phyloP scores from a whole-genome alignment of 306 rosid species.

The Ochetophila trinervis region DNA sequence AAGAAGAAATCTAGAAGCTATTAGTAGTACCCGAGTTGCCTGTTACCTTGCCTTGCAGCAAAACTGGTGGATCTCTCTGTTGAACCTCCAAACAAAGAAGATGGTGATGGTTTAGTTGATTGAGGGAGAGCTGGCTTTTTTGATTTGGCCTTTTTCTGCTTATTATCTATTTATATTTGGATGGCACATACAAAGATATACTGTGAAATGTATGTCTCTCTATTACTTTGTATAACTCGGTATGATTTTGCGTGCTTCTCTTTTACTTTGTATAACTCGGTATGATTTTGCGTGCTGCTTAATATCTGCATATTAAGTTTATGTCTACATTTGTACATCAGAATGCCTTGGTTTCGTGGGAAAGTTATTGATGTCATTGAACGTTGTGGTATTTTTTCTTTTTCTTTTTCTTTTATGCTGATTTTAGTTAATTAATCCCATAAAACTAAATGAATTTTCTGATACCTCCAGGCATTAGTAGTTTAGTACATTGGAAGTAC shows the following conservation, averaged over 20 bases:
- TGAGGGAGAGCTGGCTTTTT: constrained; percentile 45
- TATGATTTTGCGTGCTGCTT: background rate
- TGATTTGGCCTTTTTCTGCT: constrained; percentile 45
- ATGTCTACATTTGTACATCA: background rate
- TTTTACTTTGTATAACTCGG: background rate
- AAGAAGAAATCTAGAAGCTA: constrained; percentile 51
- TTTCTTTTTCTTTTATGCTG: too few relatives aligned
- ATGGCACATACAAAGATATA: constrained; percentile 28
- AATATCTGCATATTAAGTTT: background rate
- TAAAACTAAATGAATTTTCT: too few relatives aligned
- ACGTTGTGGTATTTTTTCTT: too few relatives aligned
- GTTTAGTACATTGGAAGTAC: too few relatives aligned
- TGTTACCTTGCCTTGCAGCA: constrained; percentile 39
- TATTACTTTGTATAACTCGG: background rate
- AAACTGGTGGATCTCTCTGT: constrained; percentile 35
- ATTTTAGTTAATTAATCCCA: too few relatives aligned
- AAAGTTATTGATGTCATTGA: too few relatives aligned
- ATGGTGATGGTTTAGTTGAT: constrained; percentile 39
- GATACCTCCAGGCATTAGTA: too few relatives aligned
- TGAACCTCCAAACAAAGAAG: constrained; percentile 31
- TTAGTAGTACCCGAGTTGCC: constrained; percentile 36
- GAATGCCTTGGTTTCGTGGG: background rate
- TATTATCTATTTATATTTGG: constrained; percentile 41
- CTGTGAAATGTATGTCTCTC: constrained; percentile 25
- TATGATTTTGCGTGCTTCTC: background rate